These are phyloP conservation scores for Hexamita inflata DNA, from an alignment of 208 protist species.

Conservation along the genomic window DNA sequence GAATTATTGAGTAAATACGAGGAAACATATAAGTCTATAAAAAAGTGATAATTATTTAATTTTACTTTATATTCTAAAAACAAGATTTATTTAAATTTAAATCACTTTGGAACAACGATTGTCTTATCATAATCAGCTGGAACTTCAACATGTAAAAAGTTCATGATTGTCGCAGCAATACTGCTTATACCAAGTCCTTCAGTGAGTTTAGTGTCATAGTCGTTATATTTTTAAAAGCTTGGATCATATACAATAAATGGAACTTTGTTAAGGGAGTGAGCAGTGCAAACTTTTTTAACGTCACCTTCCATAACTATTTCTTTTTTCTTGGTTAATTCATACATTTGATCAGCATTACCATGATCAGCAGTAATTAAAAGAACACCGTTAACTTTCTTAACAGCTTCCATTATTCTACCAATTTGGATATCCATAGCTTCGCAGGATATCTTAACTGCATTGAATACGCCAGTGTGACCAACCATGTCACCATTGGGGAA, in stretches of 20 bases:
- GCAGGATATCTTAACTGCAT: constrained; percentile 57
- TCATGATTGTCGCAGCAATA: too few relatives aligned
- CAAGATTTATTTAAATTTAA: too few relatives aligned
- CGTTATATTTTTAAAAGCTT: constrained; percentile 11
- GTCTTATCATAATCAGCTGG: too few relatives aligned
- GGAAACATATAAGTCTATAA: too few relatives aligned
- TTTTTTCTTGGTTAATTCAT: constrained; percentile 68
- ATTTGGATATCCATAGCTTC: constrained; percentile 66
- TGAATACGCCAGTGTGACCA: constrained; percentile 73
- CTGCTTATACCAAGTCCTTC: constrained; percentile 37
- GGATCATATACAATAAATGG: constrained; percentile 51
- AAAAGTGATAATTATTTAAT: too few relatives aligned
- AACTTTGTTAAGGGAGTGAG: constrained; percentile 70
- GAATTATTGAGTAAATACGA: too few relatives aligned
- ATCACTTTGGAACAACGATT: too few relatives aligned
- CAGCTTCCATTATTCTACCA: constrained; percentile 57
- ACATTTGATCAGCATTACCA: constrained; percentile 80
- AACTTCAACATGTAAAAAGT: too few relatives aligned
- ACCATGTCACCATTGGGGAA: constrained; percentile 82
- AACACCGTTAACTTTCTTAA: constrained; percentile 61
- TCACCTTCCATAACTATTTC: constrained; percentile 57
- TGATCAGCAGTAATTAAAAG: constrained; percentile 74
- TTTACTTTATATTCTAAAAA: too few relatives aligned
- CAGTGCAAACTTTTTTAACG: constrained; percentile 62
- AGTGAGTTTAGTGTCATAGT: constrained; percentile 29